Conservation (phyloP, 1,284 basidiomycete species). For the Rhizoctonia solani region DNA sequence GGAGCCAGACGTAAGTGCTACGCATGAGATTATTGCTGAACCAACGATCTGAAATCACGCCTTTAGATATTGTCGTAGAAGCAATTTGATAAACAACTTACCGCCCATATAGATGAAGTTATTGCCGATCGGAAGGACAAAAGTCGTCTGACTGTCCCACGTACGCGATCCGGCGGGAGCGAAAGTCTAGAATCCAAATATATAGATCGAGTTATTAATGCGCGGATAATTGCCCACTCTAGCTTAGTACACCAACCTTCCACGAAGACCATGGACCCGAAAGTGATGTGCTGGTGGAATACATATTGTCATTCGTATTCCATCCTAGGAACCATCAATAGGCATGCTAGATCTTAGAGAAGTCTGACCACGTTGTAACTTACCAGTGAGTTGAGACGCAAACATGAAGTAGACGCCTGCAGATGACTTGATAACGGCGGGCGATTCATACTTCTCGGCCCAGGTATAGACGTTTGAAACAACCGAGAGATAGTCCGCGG, state of each 20-base stretch:
- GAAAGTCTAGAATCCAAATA: constrained; percentile 26
- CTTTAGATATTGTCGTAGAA: background rate
- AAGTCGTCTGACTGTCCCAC: constrained; percentile 38
- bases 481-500: constrained; percentile 35
- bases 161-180: constrained; percentile 36
- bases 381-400: constrained; percentile 37
- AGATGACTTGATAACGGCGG: constrained; percentile 37
- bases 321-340: constrained; percentile 17
- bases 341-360: background rate
- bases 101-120: constrained; percentile 40
- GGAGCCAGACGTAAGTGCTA: constrained; percentile 37
- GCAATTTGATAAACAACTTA: background rate
- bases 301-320: constrained; percentile 39
- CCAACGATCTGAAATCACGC: constrained; percentile 35
- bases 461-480: constrained; percentile 36
- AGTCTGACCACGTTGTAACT: background rate
- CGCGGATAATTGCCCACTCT: background rate
- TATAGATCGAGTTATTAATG: background rate
- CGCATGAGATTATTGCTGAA: constrained; percentile 38
- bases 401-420: constrained; percentile 38
- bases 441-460: constrained; percentile 35
- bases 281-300: constrained; percentile 34
- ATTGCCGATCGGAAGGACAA: constrained; percentile 36
- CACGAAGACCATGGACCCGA: constrained; percentile 37
- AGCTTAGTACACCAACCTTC: constrained; percentile 20